Percentiles rank a stretch among this genome's conserved stretches.
phyloP scores from a whole-genome alignment of 352 stramenopile genomes.

The Globisporangium irregulare region DNA sequence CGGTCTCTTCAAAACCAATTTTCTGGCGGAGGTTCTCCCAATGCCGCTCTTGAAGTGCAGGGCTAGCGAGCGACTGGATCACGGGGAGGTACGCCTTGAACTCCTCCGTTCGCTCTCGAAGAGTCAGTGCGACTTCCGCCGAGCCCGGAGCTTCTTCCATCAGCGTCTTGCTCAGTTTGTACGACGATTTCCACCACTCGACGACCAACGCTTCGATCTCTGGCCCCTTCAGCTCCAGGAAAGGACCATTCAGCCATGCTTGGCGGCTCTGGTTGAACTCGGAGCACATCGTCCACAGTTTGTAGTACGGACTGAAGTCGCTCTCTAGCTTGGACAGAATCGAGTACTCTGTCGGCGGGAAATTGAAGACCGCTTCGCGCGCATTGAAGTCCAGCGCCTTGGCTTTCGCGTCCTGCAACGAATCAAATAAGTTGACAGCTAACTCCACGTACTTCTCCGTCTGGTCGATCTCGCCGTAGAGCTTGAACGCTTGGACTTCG shows the following conservation, averaged over 20 bases:
- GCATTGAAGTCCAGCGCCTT: constrained; percentile 92
- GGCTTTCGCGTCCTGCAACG: constrained; percentile 87
- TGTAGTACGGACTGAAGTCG: constrained; percentile 90
- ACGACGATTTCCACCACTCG: constrained; percentile 93
- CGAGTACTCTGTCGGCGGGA: constrained; percentile 90
- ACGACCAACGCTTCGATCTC: constrained; percentile 89
- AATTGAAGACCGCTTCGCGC: constrained; percentile 92
- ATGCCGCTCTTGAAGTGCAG: constrained; percentile 90
- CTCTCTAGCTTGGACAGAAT: constrained; percentile 81
- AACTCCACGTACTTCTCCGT: constrained; percentile 90
- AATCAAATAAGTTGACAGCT: constrained; percentile 85
- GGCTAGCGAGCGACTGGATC: constrained; percentile 90
- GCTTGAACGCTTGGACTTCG: constrained; percentile 83
- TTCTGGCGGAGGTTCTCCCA: constrained; percentile 90
- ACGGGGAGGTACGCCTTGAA: constrained; percentile 92
- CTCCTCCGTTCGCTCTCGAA: constrained; percentile 90
- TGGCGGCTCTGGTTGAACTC: constrained; percentile 92
- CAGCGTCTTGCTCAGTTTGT: constrained; percentile 89
- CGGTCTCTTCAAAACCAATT: constrained; percentile 84
- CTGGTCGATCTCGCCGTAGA: constrained; percentile 85
- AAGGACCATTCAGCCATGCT: constrained; percentile 90
- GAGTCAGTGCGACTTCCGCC: constrained; percentile 79
- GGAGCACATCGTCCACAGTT: constrained; percentile 94
- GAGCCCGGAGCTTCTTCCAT: constrained; percentile 88
- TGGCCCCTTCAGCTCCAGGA: constrained; percentile 86